Evolutionary conservation across 768 basidiomycete species (phyloP).

Genomic region (Coprinopsis cinerea): DNA sequence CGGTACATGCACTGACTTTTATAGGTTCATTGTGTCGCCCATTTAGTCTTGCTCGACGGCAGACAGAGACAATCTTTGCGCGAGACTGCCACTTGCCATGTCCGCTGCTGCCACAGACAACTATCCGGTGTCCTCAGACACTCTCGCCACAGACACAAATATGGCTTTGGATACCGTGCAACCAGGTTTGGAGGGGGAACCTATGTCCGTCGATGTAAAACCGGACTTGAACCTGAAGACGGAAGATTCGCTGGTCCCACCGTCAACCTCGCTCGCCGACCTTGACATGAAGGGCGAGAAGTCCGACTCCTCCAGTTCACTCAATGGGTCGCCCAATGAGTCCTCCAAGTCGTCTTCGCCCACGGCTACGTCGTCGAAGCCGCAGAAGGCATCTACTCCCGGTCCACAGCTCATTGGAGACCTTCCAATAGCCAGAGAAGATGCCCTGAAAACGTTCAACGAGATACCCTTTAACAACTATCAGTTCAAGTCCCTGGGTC

Average conservation of each 20-base stretch:
- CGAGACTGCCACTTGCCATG: background rate
- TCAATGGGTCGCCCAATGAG: slow-evolving; percentile 19
- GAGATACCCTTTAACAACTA: slow-evolving; percentile 78
- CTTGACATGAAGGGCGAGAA: slow-evolving; percentile 16
- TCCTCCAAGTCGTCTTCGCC: slow-evolving; percentile 27
- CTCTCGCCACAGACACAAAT: background rate
- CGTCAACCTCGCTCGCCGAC: background rate
- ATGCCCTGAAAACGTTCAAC: slow-evolving; percentile 65
- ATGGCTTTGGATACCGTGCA: background rate
- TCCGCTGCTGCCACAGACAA: background rate
- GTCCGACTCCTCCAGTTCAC: slow-evolving; percentile 29
- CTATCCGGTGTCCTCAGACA: background rate
- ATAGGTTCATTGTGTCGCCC: background rate
- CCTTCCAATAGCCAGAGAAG: slow-evolving; percentile 71
- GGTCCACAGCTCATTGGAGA: slow-evolving; percentile 70
- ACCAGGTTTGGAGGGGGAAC: slow-evolving; percentile 4
- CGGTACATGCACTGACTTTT: slow-evolving; percentile 7
- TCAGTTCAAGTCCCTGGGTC: slow-evolving; percentile 82
- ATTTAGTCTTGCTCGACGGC: background rate
- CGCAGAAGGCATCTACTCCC: slow-evolving; percentile 21
- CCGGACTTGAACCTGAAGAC: slow-evolving; percentile 23
- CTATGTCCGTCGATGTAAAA: slow-evolving; percentile 29
- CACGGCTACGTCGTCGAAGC: slow-evolving; percentile 26
- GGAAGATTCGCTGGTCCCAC: slow-evolving; percentile 20
- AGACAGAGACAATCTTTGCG: slow-evolving; percentile 7